Base-by-base conservation (phyloP, 768 basidiomycete genomes). In the Pleurotus salmoneostramineus region DNA sequence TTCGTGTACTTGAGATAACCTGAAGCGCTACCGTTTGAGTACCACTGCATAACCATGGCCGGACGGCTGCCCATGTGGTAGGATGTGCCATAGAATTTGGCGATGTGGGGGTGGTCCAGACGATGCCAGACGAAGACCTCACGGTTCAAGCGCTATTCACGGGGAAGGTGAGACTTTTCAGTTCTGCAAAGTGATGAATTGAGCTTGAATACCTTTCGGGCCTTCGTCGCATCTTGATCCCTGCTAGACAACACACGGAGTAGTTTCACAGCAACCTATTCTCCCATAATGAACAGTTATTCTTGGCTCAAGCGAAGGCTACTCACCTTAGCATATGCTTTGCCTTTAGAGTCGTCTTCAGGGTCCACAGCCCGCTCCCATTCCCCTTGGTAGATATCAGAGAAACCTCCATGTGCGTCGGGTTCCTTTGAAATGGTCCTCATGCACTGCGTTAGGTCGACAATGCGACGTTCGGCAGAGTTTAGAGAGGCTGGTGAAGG, bases 41-140 rank as follows among this genome's bases (percentile, higher is more conserved):
- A 62, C 79, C 78, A 61, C 69, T 73, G 61, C 71, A 70, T 71
- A 62, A 78, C 74, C 68, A 81, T 33, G 65, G 76, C 58, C 62
- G 64, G 71, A 57, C 62, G 63, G 60, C 50, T 71, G 61, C 60
- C 63, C 43, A 64, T 57, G 42, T 77, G 77, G 21, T 72, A 65
- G 2, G 69, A 59, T 42, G 75, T 70, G 6, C 79, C 79, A 55
- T 66, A 75, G 44, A 80, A 64, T 14, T 69, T 68, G 4, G 71
- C 76, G 33, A 81, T 73, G 56, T 80, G 77, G 12, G 65, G 63
- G 51, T 80, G 77, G 3, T 68, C 61, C 15, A 80, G 61, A 12
- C 74, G 65, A 58, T 73, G 66, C 77, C 76, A 77, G 0, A 77
- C 70, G 12, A 64, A 57, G 12, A 78, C 64, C 62, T 78, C 78